Conservation (phyloP, 176 grass and related monocot genomes). For the Otatea glauca region DNA sequence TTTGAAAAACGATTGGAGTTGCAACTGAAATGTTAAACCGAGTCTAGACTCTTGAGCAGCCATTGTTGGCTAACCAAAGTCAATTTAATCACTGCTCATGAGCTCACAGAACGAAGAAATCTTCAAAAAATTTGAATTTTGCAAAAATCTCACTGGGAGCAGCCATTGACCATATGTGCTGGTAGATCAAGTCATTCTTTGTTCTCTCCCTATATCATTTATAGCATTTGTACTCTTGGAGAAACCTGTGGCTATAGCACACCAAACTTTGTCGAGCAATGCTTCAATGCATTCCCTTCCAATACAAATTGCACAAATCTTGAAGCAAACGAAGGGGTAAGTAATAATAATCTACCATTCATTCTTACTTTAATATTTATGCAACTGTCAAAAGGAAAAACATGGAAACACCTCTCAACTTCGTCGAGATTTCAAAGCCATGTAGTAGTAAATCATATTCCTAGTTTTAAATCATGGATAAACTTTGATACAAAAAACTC, state of each 20-base stretch:
- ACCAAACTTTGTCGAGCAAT: slow-evolving; percentile 21
- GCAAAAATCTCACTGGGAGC: background rate
- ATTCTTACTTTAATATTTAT: too few species aligned
- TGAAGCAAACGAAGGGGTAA: too few species aligned
- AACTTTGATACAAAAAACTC: background rate
- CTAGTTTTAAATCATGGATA: background rate
- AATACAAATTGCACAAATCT: too few species aligned
- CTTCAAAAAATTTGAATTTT: slow-evolving; percentile 23
- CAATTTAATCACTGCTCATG: background rate
- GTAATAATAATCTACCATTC: too few species aligned
- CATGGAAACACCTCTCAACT: too few species aligned
- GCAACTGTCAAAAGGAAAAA: too few species aligned
- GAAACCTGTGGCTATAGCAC: background rate
- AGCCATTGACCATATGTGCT: background rate
- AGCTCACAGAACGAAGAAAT: slow-evolving; percentile 16
- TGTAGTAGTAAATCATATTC: background rate
- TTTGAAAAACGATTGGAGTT: background rate
- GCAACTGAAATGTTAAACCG: background rate
- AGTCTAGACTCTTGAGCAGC: slow-evolving; percentile 1
- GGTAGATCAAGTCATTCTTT: slow-evolving; percentile 1
- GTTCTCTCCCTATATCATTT: background rate
- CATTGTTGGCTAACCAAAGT: slow-evolving; percentile 7
- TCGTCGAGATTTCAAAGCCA: background rate
- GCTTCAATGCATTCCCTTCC: too few species aligned
- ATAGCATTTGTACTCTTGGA: slow-evolving; percentile 7